Base-by-base conservation (phyloP, 106 monocot genomes). In the Dactylorhiza incarnata region DNA sequence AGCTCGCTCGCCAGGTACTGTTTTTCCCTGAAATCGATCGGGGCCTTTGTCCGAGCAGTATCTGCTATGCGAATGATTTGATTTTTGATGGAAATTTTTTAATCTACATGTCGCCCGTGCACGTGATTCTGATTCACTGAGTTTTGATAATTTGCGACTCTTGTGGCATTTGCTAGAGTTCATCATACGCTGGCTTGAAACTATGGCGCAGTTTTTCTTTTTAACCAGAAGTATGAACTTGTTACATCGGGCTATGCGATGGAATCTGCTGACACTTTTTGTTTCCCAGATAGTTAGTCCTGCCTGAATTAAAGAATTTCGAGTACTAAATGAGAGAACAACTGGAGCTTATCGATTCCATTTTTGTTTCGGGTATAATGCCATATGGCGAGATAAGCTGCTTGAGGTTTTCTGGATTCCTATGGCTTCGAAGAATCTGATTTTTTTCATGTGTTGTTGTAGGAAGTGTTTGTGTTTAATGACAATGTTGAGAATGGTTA, bases 1-100 rank as follows among this genome's bases (percentile, higher is more conserved):
- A 70, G 45, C 79, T 96, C 58, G 96, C 96, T 23, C 96, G 96
- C 45, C 96, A 96, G 93, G 96, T 96, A 69, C 23, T 24, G 52
- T 52, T 73, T 22, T 13, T 25, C 66, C 65, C 61, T 17, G 49
- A 52, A 45, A n/a, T 52, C 53, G 13, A 3, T 61, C 15, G 14
- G 7, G 16, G 71, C 13, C 45, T 26, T 29, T 5, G 9, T 46
- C 44, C n/a, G 45, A 69, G n/a, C 7, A 69, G 69, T 69, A 45
- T 65, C 29, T 65, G 25, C 25, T 29, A 65, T 25, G 19, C 0
- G 58, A 58, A 9, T 58, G 19, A 20, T 0, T 19, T 25, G 3
- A 9, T 63, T 1, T 25, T 24, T 63, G 9, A 63, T 17, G 63
- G 25, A 26, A 11, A 63, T 63, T n/a, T n/a, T n/a, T 24, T 25